Base-by-base conservation (phyloP, 116 monocot genomes). In the Dioscorea cayenensis region DNA sequence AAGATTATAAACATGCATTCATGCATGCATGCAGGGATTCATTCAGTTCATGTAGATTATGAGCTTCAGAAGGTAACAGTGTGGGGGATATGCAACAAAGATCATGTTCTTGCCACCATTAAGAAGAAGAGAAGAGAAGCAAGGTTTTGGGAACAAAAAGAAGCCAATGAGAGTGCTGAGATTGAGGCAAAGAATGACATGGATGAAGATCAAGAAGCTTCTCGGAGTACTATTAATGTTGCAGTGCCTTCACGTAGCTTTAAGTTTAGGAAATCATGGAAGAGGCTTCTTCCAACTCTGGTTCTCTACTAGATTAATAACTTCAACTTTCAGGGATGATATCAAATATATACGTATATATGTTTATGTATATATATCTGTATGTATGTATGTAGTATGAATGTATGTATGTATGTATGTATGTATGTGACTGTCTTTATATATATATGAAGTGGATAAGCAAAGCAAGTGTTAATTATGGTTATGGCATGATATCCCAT, bases 71-170 rank as follows among this genome's bases (percentile, higher is more conserved):
- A 94, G 82, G 94, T 94, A 71, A 88, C 88, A 8, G 90, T 94
- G 19, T 94, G 94, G 94, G 94, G 94, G 61, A 94, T 94, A 66
- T 94, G 94, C 77, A 84, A 90, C 78, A 74, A 75, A 62, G 77
- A 88, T 37, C 86, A 81, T 12, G 88, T 94, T 37, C 88, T 94
- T 14, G 85, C 75, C 9, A 83, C 81, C 58, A 75, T 94, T 21
- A 81, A 80, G 66, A 94, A 86, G 84, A 94, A 94, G 80, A 84
- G 94, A 79, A 83, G 80, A 60, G 88, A 82, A 48, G 79, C 94
- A 37, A 80, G 81, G 1, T 94, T 88, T 64, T 94, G 94, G 62
- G 62, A 62, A 6, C 62, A 62, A 22, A 20, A 2, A 9, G 62
- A 62, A 23, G n/a, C 0, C 16, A n/a, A 55, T 55, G 55, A 55